Percentiles rank a stretch among this genome's conserved stretches.
phyloP scores from a whole-genome alignment of 148 eudicot genomes.

The Euryodendron excelsum region DNA sequence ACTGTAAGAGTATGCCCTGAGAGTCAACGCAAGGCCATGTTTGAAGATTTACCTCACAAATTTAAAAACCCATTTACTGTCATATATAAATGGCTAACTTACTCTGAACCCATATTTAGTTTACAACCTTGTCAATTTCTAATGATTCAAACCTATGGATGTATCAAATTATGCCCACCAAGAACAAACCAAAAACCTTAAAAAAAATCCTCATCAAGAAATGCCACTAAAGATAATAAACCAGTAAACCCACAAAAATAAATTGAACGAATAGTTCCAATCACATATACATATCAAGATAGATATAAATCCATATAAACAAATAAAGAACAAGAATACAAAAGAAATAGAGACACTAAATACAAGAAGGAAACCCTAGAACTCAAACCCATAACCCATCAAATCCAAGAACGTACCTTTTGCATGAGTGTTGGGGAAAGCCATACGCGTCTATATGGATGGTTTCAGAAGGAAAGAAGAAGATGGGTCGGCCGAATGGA shows the following conservation, averaged over 20 bases:
- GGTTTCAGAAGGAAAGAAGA: neutral
- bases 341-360: neutral
- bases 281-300: neutral
- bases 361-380: neutral
- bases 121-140: neutral
- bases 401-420: conserved; percentile 12
- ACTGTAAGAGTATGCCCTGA: neutral
- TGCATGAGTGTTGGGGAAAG: neutral
- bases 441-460: neutral
- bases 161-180: neutral
- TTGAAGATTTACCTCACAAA: neutral
- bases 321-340: neutral
- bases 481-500: neutral
- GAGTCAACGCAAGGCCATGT: neutral
- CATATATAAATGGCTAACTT: too few relatives aligned
- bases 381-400: neutral
- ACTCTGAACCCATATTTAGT: neutral
- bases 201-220: neutral
- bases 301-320: neutral
- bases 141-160: neutral
- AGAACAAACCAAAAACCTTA: neutral
- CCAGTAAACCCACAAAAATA: neutral
- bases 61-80: neutral
- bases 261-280: neutral
- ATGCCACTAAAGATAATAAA: neutral